These are phyloP conservation scores for Comarum palustre DNA, from an alignment of 306 rosid genomes.

Conservation along the genomic window DNA sequence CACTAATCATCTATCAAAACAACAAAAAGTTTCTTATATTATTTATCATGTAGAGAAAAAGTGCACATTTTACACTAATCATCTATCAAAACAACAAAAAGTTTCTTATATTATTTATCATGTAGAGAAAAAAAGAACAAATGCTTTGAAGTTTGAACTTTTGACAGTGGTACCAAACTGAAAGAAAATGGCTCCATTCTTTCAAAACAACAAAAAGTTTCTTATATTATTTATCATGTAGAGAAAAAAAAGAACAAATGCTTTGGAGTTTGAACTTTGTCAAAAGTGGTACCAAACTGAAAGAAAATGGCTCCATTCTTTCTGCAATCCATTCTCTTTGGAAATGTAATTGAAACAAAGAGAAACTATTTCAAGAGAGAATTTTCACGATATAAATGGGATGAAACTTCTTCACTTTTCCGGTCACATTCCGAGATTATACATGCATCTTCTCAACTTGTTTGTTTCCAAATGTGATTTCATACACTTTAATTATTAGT, in stretches of 20 bases:
- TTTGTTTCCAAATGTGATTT: no score
- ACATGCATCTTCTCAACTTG: background rate
- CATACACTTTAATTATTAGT: no score
- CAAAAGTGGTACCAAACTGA: background rate
- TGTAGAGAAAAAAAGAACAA: background rate
- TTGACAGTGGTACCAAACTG: background rate
- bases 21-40: no score
- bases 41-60: no score
- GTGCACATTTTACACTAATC: background rate
- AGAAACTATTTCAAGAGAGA: background rate
- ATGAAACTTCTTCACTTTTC: background rate
- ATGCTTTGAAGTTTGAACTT: background rate
- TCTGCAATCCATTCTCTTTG: background rate
- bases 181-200: background rate
- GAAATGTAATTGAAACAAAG: background rate
- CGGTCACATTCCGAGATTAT: background rate
- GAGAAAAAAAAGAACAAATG: background rate
- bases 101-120: background rate
- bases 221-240: background rate
- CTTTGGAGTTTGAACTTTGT: background rate
- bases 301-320: no score
- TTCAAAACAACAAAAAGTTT: no score
- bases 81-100: background rate
- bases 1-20: no score
- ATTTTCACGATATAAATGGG: background rate